Base-by-base conservation (phyloP, 2,329 filamentous ascomycete genomes). In the Graphilbum ipis-grandicollis region DNA sequence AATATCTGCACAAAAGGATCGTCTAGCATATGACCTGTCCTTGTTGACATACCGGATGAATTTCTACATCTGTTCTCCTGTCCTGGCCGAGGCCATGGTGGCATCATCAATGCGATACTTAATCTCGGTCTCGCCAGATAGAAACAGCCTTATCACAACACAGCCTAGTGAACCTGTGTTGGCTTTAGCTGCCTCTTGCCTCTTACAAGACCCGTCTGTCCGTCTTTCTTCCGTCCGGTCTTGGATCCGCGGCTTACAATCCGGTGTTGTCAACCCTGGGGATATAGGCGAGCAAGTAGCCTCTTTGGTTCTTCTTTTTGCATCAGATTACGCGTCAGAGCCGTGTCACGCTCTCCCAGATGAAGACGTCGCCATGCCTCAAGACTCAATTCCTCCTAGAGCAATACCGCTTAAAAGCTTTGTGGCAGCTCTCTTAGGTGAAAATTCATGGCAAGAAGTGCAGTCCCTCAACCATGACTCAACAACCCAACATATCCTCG, bases 151-250 rank as follows among this genome's bases (percentile, higher is more conserved):
- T 2, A 17, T 37, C 5, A 33, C 36, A 15, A 37, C 36, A 19
- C 36, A 37, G n/a, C 35, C 35, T 18, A 33, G 36, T 19, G 36
- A 37, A 25, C 36, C 36, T 12, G 36, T 37, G 31, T 19, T 37
- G 31, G 36, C 36, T 3, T 18, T 37, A 3, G 36, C 31, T 3
- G 19, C 36, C 6, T 37, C 36, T 7, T 37, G 30, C n/a, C 36
- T 37, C 9, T 13, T 37, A 8, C 36, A 37, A n/a, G 31, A 34
- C 10, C 26, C 36, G 12, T 13, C 18, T 2, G 13, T 15, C n/a
- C 36, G 36, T 6, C 19, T 21, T 5, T 13, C 9, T 7, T 34
- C 25, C 15, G 15, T 38, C 36, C 25, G 15, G 18, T 17, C 31
- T 14, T 38, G 36, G 36, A 19, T 34, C 10, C 0, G 13, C 6